Evolutionary conservation across 1,284 basidiomycete genomes (phyloP).

Genomic region (Microbotryomycetes sp.): DNA sequence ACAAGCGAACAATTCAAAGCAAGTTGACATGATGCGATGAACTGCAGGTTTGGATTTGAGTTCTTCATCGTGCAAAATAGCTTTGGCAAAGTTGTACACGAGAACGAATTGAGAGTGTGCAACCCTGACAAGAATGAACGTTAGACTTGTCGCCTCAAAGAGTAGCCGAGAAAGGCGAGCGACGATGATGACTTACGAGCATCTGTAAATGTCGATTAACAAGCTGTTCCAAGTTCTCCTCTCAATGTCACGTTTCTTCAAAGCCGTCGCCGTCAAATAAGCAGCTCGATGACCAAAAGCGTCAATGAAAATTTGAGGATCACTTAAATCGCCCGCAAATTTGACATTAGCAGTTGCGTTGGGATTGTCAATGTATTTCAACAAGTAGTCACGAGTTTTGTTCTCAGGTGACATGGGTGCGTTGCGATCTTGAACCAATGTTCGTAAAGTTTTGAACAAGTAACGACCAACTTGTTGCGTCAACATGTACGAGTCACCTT

Average conservation of each 20-base stretch:
- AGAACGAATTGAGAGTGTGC: slow-evolving; percentile 40
- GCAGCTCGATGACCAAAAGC: slow-evolving; percentile 45
- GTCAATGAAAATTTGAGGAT: slow-evolving; percentile 41
- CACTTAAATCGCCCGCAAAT: slow-evolving; percentile 36
- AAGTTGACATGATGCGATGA: slow-evolving; percentile 41
- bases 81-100: slow-evolving; percentile 44
- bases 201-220: slow-evolving; percentile 42
- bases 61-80: slow-evolving; percentile 42
- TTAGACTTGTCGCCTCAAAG: not conserved
- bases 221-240: slow-evolving; percentile 43
- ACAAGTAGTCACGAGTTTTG: slow-evolving; percentile 42
- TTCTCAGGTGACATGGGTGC: slow-evolving; percentile 30
- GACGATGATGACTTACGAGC: slow-evolving; percentile 32
- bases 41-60: slow-evolving; percentile 42
- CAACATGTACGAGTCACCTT: slow-evolving; percentile 43
- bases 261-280: slow-evolving; percentile 42
- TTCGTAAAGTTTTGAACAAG: slow-evolving; percentile 40
- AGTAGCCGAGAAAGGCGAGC: not conserved
- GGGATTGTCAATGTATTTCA: slow-evolving; percentile 40
- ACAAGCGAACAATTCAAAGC: slow-evolving; percentile 37
- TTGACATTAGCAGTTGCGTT: slow-evolving; percentile 36
- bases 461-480: slow-evolving; percentile 44
- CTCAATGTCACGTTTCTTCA: slow-evolving; percentile 42
- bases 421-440: slow-evolving; percentile 25
- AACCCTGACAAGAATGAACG: slow-evolving; percentile 9